Evolutionary conservation across 148 eudicot species (phyloP).

Genomic region (Vaccinium corymbosum): DNA sequence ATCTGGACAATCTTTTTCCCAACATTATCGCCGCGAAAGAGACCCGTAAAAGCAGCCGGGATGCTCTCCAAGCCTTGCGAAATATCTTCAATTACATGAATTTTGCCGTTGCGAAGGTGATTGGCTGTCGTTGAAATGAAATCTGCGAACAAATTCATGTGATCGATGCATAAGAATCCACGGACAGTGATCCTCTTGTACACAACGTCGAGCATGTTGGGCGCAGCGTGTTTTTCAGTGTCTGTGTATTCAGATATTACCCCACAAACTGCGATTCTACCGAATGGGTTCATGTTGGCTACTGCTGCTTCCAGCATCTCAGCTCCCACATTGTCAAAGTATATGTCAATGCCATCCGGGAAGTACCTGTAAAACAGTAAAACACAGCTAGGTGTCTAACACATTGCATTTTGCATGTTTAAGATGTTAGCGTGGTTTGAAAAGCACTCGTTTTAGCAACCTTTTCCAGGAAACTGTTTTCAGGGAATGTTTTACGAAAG

Average conservation of each 20-base stretch:
- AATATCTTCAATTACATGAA: slow-evolving; percentile 40
- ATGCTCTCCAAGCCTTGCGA: slow-evolving; percentile 39
- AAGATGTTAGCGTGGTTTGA: background rate
- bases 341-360: slow-evolving; percentile 62
- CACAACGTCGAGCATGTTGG: slow-evolving; percentile 39
- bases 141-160: slow-evolving; percentile 18
- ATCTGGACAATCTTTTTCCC: slow-evolving; percentile 52
- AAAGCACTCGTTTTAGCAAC: background rate
- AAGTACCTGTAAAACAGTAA: slow-evolving; percentile 34
- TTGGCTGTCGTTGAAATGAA: slow-evolving; percentile 33
- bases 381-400: background rate
- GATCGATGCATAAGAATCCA: slow-evolving; percentile 41
- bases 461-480: background rate
- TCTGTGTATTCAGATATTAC: slow-evolving; percentile 49
- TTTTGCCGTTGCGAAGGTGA: slow-evolving; percentile 31
- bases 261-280: slow-evolving; percentile 54
- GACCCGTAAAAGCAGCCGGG: slow-evolving; percentile 40
- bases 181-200: slow-evolving; percentile 46
- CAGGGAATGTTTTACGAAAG: background rate
- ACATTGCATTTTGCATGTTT: background rate
- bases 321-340: slow-evolving; percentile 49
- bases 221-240: slow-evolving; percentile 26
- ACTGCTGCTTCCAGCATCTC: slow-evolving; percentile 64
- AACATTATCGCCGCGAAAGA: slow-evolving; percentile 40
- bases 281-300: slow-evolving; percentile 49